Evolutionary conservation across 306 rosid genomes (phyloP), one percentile per base, ranked within the genome.

Genomic region (Cajanus cajan): DNA sequence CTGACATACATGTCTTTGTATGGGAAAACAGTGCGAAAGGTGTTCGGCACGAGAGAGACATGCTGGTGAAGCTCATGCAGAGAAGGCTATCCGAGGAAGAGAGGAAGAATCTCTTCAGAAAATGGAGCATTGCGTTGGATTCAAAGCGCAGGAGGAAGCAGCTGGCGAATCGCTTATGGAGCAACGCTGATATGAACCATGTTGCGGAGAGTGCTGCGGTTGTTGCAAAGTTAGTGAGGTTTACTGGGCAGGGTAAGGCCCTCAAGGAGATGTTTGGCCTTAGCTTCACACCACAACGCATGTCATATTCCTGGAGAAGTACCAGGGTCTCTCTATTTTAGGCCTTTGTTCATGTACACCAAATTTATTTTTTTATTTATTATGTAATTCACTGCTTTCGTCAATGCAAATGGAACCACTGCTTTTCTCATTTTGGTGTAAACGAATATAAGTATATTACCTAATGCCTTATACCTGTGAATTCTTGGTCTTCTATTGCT

Each of bases 191-290:
- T 55, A 76, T 85, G 90, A 86, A 85, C 74, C 93, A 88, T 16
- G 43, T 83, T 21, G 68, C 24, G 6, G 95, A 90, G 81, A 93
- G 98, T 48, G 93, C 98, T 36, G 71, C 91, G 9, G 70, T 91
- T 28, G 87, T 93, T 51, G 97, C 92, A 1, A 91, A 82, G 82
- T 74, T 93, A 59, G 87, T 91, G 40, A 86, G 89, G 82, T 87
- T 91, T 44, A 62, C 75, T 1, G 92, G 90, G 86, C 92, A 88
- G 82, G 98, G 93, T 19, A 86, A 81, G 52, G 91, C 88, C 15
- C 82, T 89, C 22, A 91, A 88, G 89, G 98, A 86, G 83, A 93
- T 90, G 92, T 91, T 91, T 78, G 98, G 97, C 9, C 95, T 93
- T 41, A 91, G 95, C 80, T 93, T 87, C 75, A 78, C 91, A 6